These are phyloP conservation scores for Rosa lucieae DNA, from an alignment of 306 rosid species.

Conservation along the genomic window DNA sequence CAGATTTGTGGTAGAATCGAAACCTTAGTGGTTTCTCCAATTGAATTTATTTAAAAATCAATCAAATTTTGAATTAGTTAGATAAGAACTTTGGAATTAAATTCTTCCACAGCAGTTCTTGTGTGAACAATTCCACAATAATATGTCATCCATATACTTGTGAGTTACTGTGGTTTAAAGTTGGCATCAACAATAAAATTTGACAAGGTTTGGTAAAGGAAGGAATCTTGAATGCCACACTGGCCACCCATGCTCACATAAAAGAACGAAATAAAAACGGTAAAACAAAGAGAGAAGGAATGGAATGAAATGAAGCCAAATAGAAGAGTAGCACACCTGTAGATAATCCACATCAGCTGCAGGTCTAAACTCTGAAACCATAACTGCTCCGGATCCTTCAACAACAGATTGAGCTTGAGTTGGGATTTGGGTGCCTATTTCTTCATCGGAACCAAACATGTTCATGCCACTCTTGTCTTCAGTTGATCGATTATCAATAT, in stretches of 20 bases:
- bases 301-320: not conserved
- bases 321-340: constrained; percentile 57
- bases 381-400: constrained; percentile 69
- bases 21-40: not conserved
- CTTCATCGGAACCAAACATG: constrained; percentile 74
- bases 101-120: not conserved
- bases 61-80: not conserved
- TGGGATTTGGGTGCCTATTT: constrained; percentile 63
- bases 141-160: not conserved
- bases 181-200: not conserved
- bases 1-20: not conserved
- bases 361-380: constrained; percentile 65
- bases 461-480: constrained; percentile 36
- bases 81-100: not conserved
- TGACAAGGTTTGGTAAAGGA: not conserved
- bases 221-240: not conserved
- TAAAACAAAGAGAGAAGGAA: not conserved
- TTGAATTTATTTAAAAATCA: not conserved
- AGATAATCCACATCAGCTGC: constrained; percentile 88
- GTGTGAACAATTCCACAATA: not conserved
- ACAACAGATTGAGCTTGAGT: constrained; percentile 82
- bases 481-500: constrained; percentile 17
- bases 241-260: no score
- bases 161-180: not conserved
- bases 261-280: not conserved